Evolutionary conservation across 441 rosid species (phyloP).

Genomic region (Melastoma candidum): DNA sequence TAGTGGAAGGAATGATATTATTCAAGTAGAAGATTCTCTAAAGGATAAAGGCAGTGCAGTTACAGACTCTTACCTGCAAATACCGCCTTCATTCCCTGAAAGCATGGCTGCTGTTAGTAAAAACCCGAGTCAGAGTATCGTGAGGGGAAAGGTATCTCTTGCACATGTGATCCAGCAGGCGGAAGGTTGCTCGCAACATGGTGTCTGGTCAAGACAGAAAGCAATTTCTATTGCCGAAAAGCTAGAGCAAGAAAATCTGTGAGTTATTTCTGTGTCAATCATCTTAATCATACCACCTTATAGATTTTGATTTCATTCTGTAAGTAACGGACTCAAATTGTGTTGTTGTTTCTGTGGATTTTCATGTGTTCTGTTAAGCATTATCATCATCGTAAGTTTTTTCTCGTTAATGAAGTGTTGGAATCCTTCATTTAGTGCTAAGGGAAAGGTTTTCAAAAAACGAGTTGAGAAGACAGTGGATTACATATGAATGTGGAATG

Average conservation of each 20-base stretch:
- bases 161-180: conserved; percentile 94
- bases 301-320: too few relatives aligned
- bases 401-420: too few relatives aligned
- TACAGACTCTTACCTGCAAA: conserved; percentile 22
- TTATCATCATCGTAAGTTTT: too few relatives aligned
- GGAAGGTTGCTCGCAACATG: conserved; percentile 64
- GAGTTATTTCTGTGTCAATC: conserved; percentile 15
- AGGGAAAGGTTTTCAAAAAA: too few relatives aligned
- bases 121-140: conserved; percentile 71
- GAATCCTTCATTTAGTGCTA: too few relatives aligned
- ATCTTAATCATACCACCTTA: too few relatives aligned
- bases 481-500: too few relatives aligned
- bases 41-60: conserved; percentile 27
- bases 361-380: too few relatives aligned
- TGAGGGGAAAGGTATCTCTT: conserved; percentile 81
- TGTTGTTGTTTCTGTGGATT: too few relatives aligned
- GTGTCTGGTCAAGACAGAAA: conserved; percentile 73
- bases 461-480: too few relatives aligned
- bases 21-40: conserved; percentile 56
- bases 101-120: conserved; percentile 48
- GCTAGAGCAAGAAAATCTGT: conserved; percentile 99
- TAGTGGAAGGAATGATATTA: conserved; percentile 63
- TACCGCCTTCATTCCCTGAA: conserved; percentile 28
- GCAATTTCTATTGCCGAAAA: conserved; percentile 96
- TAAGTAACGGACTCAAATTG: too few relatives aligned